phyloP scores from a whole-genome alignment of 495 filamentous ascomycete genomes.

The Trichoderma reesei region DNA sequence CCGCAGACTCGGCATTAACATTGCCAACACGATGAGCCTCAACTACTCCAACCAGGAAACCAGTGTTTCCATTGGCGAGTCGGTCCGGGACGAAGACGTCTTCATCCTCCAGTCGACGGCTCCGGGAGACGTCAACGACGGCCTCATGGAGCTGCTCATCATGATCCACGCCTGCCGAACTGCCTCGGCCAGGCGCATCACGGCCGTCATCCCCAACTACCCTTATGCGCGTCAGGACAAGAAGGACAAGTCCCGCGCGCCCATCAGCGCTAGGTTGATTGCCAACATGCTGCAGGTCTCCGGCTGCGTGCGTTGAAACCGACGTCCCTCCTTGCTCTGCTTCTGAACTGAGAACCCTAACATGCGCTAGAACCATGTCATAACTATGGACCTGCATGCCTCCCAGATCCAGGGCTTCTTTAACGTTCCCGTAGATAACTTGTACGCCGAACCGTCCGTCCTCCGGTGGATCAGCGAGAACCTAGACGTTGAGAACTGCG shows the following conservation, averaged over 20 bases:
- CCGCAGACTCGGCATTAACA: slow-evolving; percentile 79
- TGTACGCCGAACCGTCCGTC: slow-evolving; percentile 92
- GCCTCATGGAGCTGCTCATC: slow-evolving; percentile 95
- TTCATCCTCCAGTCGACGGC: slow-evolving; percentile 95
- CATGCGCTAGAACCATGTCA: slow-evolving; percentile 58
- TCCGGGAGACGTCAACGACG: slow-evolving; percentile 96
- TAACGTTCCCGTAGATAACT: slow-evolving; percentile 93
- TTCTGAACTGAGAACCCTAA: slow-evolving; percentile 24
- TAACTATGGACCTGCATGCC: slow-evolving; percentile 79
- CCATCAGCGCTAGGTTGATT: slow-evolving; percentile 85
- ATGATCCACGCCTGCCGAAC: slow-evolving; percentile 99
- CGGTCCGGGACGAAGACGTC: slow-evolving; percentile 94
- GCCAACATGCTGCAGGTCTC: slow-evolving; percentile 98
- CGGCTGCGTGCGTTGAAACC: slow-evolving; percentile 31
- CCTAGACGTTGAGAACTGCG: slow-evolving; percentile 68
- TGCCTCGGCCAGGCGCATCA: slow-evolving; percentile 83
- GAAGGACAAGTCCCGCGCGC: slow-evolving; percentile 91
- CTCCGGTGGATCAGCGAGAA: slow-evolving; percentile 86
- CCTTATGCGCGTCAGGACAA: slow-evolving; percentile 99
- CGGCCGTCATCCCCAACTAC: slow-evolving; percentile 90
- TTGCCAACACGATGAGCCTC: slow-evolving; percentile 87
- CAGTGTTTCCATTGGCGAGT: slow-evolving; percentile 92
- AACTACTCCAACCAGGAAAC: slow-evolving; percentile 98
- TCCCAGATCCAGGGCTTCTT: slow-evolving; percentile 89
- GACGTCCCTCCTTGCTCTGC: neutral